These are phyloP conservation scores for Penicillium italicum DNA, from an alignment of 2,329 filamentous ascomycete species.

Conservation along the genomic window DNA sequence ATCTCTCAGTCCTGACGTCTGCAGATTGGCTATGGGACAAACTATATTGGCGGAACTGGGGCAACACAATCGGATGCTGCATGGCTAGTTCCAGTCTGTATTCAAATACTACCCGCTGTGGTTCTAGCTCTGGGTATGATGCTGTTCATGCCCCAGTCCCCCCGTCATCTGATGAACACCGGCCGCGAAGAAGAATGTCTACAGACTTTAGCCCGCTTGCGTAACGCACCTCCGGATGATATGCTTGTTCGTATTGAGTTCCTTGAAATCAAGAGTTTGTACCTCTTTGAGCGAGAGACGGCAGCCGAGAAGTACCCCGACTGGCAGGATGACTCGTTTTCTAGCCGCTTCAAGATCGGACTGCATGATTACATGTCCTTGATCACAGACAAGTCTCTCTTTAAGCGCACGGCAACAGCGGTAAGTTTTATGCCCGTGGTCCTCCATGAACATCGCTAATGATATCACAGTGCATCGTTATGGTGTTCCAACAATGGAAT, in stretches of 20 bases:
- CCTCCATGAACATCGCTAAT: constrained; percentile 55
- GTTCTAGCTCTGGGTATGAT: constrained; percentile 65
- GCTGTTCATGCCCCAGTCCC: constrained; percentile 73
- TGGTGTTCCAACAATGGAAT: constrained; percentile 49
- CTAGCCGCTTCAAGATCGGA: constrained; percentile 65
- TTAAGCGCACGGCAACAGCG: constrained; percentile 35
- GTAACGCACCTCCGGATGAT: constrained; percentile 60
- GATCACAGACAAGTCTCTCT: constrained; percentile 34
- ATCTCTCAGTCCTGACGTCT: constrained; percentile 8
- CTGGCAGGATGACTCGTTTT: constrained; percentile 57
- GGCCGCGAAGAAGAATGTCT: constrained; percentile 65
- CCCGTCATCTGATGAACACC: constrained; percentile 69
- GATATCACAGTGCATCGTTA: constrained; percentile 54
- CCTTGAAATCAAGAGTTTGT: constrained; percentile 73
- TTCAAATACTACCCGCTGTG: constrained; percentile 66
- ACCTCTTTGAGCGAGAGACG: constrained; percentile 68
- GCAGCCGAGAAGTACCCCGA: constrained; percentile 65
- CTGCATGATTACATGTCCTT: constrained; percentile 38
- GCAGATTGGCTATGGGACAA: constrained; percentile 46
- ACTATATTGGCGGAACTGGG: constrained; percentile 64
- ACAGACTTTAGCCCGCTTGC: constrained; percentile 59
- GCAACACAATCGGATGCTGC: constrained; percentile 60
- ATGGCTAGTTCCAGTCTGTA: constrained; percentile 69
- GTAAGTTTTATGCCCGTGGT: constrained; percentile 35
- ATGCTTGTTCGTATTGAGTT: constrained; percentile 71